These are phyloP conservation scores for Nicotiana otophora DNA, from an alignment of 257 asterid species.

Conservation along the genomic window DNA sequence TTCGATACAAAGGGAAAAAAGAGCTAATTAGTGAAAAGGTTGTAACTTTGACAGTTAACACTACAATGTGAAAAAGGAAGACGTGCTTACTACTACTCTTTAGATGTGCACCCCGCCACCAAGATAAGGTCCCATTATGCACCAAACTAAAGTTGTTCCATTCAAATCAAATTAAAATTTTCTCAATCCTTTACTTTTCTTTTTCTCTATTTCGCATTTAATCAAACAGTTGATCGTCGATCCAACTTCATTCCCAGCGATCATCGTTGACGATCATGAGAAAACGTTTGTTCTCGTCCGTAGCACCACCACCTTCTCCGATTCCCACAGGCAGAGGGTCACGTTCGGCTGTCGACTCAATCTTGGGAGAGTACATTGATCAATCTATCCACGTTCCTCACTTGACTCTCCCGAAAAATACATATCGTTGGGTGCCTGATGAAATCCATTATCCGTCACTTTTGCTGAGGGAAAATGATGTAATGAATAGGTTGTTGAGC, in stretches of 20 bases:
- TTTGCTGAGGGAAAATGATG: constrained; percentile 11
- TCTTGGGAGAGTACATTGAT: constrained; percentile 17
- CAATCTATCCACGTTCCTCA: constrained; percentile 32
- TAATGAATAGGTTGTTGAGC: constrained; percentile 26
- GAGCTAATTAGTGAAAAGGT: no score
- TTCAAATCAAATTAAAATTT: background rate
- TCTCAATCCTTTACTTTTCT: background rate
- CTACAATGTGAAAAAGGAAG: background rate
- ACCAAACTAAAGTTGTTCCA: background rate
- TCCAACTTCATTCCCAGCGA: background rate
- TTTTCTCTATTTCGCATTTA: background rate
- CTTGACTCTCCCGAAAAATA: constrained; percentile 36
- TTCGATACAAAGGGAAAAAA: no score
- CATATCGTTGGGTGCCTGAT: constrained; percentile 16
- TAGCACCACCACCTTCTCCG: constrained; percentile 22
- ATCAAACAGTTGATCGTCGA: background rate
- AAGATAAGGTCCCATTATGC: constrained; percentile 1
- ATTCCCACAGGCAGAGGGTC: constrained; percentile 24
- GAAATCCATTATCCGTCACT: constrained; percentile 33
- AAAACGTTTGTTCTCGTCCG: background rate
- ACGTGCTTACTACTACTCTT: constrained; percentile 32
- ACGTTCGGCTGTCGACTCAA: constrained; percentile 17
- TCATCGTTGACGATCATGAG: background rate
- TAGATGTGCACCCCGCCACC: constrained; percentile 17
- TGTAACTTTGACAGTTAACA: background rate